Evolutionary conservation across 352 stramenopile species (phyloP).

Genomic region (Phytophthora brassicae): DNA sequence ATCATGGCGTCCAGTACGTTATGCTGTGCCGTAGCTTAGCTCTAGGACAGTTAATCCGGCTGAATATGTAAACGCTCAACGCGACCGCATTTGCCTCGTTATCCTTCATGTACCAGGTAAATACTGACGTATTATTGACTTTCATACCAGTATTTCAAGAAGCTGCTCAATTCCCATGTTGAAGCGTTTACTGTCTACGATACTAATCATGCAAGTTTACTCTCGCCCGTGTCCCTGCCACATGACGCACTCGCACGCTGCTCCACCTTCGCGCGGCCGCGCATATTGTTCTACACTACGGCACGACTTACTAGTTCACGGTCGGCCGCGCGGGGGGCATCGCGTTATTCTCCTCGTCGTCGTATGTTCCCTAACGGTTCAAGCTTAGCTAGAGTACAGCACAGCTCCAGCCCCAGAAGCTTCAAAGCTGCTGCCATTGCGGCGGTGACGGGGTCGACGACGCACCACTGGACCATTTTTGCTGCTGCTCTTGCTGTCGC

Average conservation of each 20-base stretch:
- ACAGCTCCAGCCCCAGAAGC: slow-evolving; percentile 17
- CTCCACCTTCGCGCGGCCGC: slow-evolving; percentile 12
- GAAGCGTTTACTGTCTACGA: slow-evolving; percentile 24
- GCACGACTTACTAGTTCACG: slow-evolving; percentile 30
- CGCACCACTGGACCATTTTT: slow-evolving; percentile 21
- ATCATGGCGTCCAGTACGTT: slow-evolving; percentile 24
- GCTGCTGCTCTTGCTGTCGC: slow-evolving; percentile 35
- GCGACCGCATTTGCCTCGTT: slow-evolving; percentile 22
- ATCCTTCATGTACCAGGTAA: too few species aligned
- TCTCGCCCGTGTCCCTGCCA: neutral
- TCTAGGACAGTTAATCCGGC: slow-evolving; percentile 35
- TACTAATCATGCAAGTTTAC: slow-evolving; percentile 31
- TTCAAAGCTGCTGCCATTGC: slow-evolving; percentile 23
- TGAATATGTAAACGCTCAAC: slow-evolving; percentile 37
- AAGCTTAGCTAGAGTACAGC: slow-evolving; percentile 32
- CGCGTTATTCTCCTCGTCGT: slow-evolving; percentile 9
- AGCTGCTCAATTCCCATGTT: slow-evolving; percentile 33
- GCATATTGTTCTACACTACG: slow-evolving; percentile 33
- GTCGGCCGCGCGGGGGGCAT: slow-evolving; percentile 13
- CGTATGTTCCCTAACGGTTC: slow-evolving; percentile 28
- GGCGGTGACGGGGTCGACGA: slow-evolving; percentile 32
- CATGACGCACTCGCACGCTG: slow-evolving; percentile 23
- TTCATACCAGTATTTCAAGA: neutral
- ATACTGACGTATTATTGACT: too few species aligned
- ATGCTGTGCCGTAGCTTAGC: slow-evolving; percentile 31